Base-by-base conservation (phyloP, 495 filamentous ascomycete species). In the Trichoderma gamsii region DNA sequence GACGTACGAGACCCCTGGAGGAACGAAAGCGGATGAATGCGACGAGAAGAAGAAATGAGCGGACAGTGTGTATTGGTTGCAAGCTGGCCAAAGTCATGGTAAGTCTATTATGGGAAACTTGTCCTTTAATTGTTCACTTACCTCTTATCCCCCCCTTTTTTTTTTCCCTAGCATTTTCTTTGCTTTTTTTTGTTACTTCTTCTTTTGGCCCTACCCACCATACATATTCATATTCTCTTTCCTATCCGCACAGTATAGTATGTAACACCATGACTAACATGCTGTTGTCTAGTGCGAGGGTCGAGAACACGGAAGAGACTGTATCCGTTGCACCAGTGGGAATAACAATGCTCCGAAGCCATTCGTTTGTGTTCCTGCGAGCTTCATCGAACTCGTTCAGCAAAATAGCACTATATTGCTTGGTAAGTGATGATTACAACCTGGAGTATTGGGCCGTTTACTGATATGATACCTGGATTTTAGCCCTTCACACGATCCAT, bases 1-100 rank as follows among this genome's bases (percentile, higher is more conserved):
- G n/a, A 61, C 56, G 56, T 9, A 32, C 13, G 3, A 13, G 9
- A 18, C 56, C 56, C 15, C 16, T 61, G 9, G 11, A 13, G 0
- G 25, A 27, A 7, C 27, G 16, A 1, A 27, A 32, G 11, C 56
- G 56, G 1, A 13, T 15, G 56, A 2, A 15, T 13, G 56, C 56
- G 6, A 61, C 56, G 11, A 61, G 41, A 32, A 41, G 41, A n/a
- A 65, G 63, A 35, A 65, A 65, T 18, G 35, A 41, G 18, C 29
- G 35, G n/a, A 41, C 63, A 2, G 41, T 44, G 1, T 65, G 63
- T 43, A 65, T 65, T 41, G 63, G 63, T 35, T 65, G 63, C 18
- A 65, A 65, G 9, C 23, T 65, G 41, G 35, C 41, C 35, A 65
- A 65, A 44, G 63, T 65, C 12, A 43, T 29, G 35, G 63, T 65